These are phyloP conservation scores for Boletus holoroseus DNA, from an alignment of 1,284 basidiomycete species.

Conservation along the genomic window DNA sequence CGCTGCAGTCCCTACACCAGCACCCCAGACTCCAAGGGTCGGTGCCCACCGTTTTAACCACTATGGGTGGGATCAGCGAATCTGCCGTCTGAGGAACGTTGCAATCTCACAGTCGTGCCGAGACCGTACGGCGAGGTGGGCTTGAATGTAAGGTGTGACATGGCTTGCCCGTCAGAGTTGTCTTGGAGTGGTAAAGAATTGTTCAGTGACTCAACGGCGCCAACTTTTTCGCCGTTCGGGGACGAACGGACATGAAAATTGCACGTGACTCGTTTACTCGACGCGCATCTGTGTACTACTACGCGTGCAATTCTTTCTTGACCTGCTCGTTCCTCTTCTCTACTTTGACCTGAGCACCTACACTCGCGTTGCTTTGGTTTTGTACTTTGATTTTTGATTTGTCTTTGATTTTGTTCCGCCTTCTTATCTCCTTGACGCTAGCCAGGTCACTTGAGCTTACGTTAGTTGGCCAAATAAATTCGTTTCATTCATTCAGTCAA, in stretches of 20 bases:
- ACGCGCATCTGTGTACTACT: too few relatives aligned
- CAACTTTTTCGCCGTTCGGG: slow-evolving; percentile 17
- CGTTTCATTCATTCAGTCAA: too few relatives aligned
- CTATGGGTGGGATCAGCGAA: slow-evolving; percentile 29
- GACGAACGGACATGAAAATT: slow-evolving; percentile 10
- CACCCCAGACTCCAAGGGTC: slow-evolving; percentile 62
- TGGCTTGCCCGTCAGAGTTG: slow-evolving; percentile 5
- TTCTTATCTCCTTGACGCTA: too few relatives aligned
- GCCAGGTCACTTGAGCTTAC: too few relatives aligned
- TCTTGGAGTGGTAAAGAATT: neutral
- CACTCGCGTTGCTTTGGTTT: too few relatives aligned
- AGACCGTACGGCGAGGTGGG: slow-evolving; percentile 20
- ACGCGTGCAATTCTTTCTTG: too few relatives aligned
- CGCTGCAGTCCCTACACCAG: slow-evolving; percentile 58
- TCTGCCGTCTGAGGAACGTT: neutral
- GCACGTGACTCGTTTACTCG: slow-evolving; percentile 19
- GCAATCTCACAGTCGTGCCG: slow-evolving; percentile 21
- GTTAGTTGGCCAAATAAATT: too few relatives aligned
- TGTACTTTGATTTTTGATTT: too few relatives aligned
- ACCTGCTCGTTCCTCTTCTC: too few relatives aligned
- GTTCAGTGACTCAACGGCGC: too few relatives aligned
- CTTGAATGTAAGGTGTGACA: slow-evolving; percentile 27
- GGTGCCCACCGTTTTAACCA: slow-evolving; percentile 52
- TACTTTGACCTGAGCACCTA: too few relatives aligned
- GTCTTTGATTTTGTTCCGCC: too few relatives aligned